Base-by-base conservation (phyloP, 139 green algal species). In the Auxenochlorella protothecoides region DNA sequence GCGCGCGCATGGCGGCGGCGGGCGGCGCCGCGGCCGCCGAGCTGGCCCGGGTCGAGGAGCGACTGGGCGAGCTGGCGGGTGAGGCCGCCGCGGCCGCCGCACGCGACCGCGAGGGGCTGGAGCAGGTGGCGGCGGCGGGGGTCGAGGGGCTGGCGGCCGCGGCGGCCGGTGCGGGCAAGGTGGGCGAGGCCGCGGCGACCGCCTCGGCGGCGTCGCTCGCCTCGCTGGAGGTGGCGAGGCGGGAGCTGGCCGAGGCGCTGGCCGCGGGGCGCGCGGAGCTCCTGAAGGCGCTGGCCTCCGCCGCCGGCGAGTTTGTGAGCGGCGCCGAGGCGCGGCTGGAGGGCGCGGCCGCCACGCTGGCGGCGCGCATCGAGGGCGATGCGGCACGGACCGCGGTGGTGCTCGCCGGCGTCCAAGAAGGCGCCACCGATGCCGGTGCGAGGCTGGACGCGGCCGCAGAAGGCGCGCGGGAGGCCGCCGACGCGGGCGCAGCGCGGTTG, bases 1-100 rank as follows among this genome's bases (percentile, higher is more conserved):
- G 72, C n/a, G 53, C 74, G 57, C 59, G 65, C 57, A 52, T 85
- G 57, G 7, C 27, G 16, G 67, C 67, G 4, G 57, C 68, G 9
- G 27, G 56, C 10, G 71, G 27, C 4, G 73, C 74, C 52, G 78
- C 73, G 2, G 70, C 52, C 3, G 56, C 52, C 6, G 59, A 51
- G 12, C 68, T 63, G 4, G 53, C 12, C 51, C 59, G 51, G 4
- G 60, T 75, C 12, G 64, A 15, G 3, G 53, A 62, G 16, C 68
- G 69, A 3, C 55, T 87, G 62, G 63, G 63, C 3, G 59, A 53
- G 9, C 68, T 80, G n/a, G 60, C 57, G 0, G 52, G 6, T 5
- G 68, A 57, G 9, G 54, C 27, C 0, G 63, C 52, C 13, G 59
- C 53, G 8, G 69, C 13, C 3, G 60, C 60, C 5, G 71, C 52